Base-by-base conservation (phyloP, 2,329 filamentous ascomycete genomes). In the Colletotrichum sp. region DNA sequence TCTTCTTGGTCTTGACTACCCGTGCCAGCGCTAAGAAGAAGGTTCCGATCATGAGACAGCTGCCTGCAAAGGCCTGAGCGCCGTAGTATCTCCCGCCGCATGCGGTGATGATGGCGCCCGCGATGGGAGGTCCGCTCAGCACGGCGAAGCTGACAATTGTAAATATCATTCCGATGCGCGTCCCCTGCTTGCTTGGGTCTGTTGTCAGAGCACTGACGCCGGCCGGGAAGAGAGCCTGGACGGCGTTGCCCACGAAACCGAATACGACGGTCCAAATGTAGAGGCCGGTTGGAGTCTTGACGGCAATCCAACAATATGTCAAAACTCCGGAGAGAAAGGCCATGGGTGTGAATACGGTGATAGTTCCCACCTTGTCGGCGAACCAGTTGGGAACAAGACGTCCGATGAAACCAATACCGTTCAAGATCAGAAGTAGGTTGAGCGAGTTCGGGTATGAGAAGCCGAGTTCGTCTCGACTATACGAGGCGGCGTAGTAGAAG, bases 221-320 rank as follows among this genome's bases (percentile, higher is more conserved):
- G 0, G 92, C 92, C 0, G 93, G 93, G 79, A 95, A 94, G 12
- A 95, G 81, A 7, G 89, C 89, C 83, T 95, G 93, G 59, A 95
- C 90, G 0, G 88, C 92, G 0, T 92, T 92, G 0, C 89, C 91
- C 3, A 89, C 89, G 65, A 94, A 86, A 2, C 94, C 94, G 80
- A 93, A 94, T 75, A 93, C 86, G 1, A 88, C 84, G 0, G 90
- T 85, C 88, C 94, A 95, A 1, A 86, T 87, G 79, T 94, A 94
- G 39, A 95, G 84, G 0, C 89, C 88, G 0, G 83, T 65, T 1
- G 88, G 82, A 12, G 84, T 84, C 3, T 81, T 76, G 8, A 95
- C 90, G 2, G 87, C 89, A 24, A 90, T 89, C 93, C 93, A 95
- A 78, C 85, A 86, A 75, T 90, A 90, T 8, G 89, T 80, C 21